phyloP scores from a whole-genome alignment of 352 stramenopile species.

The Globisporangium uncinulatum region DNA sequence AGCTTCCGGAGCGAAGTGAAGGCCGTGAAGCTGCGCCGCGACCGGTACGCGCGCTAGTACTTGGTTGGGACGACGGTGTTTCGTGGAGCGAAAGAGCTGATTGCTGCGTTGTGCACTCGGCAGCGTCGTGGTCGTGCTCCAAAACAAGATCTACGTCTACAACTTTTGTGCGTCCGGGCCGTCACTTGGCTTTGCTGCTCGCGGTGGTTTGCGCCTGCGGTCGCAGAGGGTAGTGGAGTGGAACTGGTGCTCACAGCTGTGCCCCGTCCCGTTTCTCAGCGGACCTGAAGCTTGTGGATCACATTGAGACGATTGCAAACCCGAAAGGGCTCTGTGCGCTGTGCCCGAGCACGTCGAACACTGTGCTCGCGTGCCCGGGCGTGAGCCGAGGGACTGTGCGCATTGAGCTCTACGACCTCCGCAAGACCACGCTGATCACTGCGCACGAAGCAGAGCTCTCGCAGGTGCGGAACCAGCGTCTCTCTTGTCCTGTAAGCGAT shows the following conservation, averaged over 20 bases:
- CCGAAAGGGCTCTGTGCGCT: constrained; percentile 93
- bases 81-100: not conserved
- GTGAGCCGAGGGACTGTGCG: constrained; percentile 88
- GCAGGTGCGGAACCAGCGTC: constrained; percentile 32
- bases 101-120: not conserved
- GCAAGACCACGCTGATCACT: constrained; percentile 93
- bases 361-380: constrained; percentile 95
- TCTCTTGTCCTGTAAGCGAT: no score
- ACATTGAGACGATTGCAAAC: constrained; percentile 99
- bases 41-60: constrained; percentile 49
- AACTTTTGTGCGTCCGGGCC: constrained; percentile 85
- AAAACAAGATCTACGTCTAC: constrained; percentile 98
- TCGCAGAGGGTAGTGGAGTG: no score
- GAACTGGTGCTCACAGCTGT: no score
- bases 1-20: constrained; percentile 97
- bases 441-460: constrained; percentile 94
- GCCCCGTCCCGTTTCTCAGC: constrained; percentile 26
- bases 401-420: constrained; percentile 96
- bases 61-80: not conserved
- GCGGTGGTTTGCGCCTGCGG: no score
- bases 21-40: constrained; percentile 92
- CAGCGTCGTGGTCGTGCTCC: constrained; percentile 95
- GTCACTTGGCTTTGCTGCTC: not conserved
- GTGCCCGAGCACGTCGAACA: constrained; percentile 90
- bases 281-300: constrained; percentile 96